Evolutionary conservation across 257 asterid genomes (phyloP).

Genomic region (Solanum peruvianum): DNA sequence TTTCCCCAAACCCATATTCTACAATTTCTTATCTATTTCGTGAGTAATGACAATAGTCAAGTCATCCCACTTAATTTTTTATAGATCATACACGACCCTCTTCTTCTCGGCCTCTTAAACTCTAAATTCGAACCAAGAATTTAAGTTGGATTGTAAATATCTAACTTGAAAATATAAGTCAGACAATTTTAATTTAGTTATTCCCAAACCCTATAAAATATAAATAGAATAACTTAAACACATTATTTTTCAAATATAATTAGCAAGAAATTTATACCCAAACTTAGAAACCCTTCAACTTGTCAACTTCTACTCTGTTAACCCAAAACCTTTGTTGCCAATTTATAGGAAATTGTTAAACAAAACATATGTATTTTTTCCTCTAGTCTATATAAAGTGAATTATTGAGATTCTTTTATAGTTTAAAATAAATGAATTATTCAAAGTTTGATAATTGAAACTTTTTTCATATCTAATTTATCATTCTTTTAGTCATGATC

Average conservation of each 20-base stretch:
- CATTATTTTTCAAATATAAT: neutral
- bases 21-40: neutral
- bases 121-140: neutral
- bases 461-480: too few species aligned
- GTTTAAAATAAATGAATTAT: too few species aligned
- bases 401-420: too few species aligned
- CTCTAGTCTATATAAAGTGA: too few species aligned
- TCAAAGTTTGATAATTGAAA: too few species aligned
- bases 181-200: too few species aligned
- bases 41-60: neutral
- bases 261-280: neutral
- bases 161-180: neutral
- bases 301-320: too few species aligned
- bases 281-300: too few species aligned
- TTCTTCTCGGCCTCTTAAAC: neutral
- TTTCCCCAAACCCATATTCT: neutral
- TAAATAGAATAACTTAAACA: too few species aligned
- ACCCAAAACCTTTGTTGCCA: too few species aligned
- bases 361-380: too few species aligned
- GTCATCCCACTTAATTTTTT: neutral
- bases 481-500: neutral
- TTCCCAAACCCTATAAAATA: neutral
- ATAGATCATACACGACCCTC: neutral
- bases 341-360: too few species aligned
- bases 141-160: neutral